A percentile compares a stretch with the other conserved stretches of the same genome.
Conservation (phyloP, 179 eudicot genomes). For the Sideroxylon spinosum region DNA sequence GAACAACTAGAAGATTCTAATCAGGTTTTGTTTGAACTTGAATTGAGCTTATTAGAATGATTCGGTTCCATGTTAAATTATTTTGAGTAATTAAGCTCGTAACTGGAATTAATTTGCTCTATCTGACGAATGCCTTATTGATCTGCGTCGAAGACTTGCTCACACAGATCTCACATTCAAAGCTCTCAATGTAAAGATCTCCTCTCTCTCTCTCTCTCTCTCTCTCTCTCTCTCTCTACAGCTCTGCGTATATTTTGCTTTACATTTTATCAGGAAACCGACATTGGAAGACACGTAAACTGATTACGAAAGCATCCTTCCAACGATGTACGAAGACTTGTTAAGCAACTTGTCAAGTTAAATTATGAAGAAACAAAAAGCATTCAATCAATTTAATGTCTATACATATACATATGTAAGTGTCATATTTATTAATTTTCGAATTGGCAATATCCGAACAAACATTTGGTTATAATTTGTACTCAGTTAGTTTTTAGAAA, state of each 20-base stretch:
- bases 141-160: conserved; percentile 49
- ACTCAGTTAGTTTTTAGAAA: too few species aligned
- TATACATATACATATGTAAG: not conserved
- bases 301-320: not conserved
- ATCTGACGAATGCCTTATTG: conserved; percentile 47
- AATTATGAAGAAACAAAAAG: not conserved
- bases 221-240: not conserved
- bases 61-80: not conserved
- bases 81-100: not conserved
- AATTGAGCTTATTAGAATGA: not conserved
- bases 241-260: not conserved
- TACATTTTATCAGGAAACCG: not conserved
- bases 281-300: not conserved
- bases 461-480: too few species aligned
- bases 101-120: conserved; percentile 12
- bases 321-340: not conserved
- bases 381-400: not conserved
- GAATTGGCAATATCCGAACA: too few species aligned
- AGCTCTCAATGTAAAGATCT: conserved; percentile 39
- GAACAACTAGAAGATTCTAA: conserved; percentile 4
- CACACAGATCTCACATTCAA: conserved; percentile 60
- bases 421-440: too few species aligned
- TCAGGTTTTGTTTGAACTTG: conserved; percentile 6
- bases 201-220: not conserved
- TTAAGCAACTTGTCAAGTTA: not conserved